Evolutionary conservation across 768 basidiomycete genomes (phyloP).

Genomic region (Royoungia palumana): DNA sequence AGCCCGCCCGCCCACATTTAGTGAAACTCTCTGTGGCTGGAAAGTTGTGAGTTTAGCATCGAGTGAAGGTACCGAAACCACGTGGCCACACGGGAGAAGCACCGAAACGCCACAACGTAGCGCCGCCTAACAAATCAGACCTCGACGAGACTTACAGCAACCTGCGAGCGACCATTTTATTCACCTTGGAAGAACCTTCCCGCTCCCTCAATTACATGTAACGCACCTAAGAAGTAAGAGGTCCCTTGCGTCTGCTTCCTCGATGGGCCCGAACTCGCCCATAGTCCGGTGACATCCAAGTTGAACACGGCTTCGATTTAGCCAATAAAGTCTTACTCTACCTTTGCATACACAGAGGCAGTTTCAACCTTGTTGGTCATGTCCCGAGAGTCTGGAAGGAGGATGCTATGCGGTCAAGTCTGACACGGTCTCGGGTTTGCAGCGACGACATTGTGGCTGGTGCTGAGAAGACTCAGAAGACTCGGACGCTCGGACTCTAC

Average conservation of each 20-base stretch:
- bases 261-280: conserved; percentile 36
- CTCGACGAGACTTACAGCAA: conserved; percentile 39
- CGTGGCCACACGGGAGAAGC: conserved; percentile 26
- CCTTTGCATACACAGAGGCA: conserved; percentile 25
- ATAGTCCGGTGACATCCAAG: conserved; percentile 34
- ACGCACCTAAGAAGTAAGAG: conserved; percentile 39
- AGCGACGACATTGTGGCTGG: conserved; percentile 40
- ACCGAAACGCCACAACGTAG: conserved; percentile 19
- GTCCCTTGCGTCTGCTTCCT: conserved; percentile 29
- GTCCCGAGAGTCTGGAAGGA: conserved; percentile 29
- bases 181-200: conserved; percentile 35
- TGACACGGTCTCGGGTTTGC: conserved; percentile 33
- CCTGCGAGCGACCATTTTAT: conserved; percentile 36
- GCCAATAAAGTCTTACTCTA: conserved; percentile 29
- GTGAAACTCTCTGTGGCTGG: conserved; percentile 18
- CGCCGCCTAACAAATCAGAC: conserved; percentile 25
- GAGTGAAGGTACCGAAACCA: no score
- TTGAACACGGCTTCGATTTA: conserved; percentile 37
- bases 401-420: conserved; percentile 25
- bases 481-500: conserved; percentile 30
- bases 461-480: no score
- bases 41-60: no score
- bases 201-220: conserved; percentile 29
- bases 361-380: conserved; percentile 27
- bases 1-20: conserved; percentile 8